Evolutionary conservation across 306 rosid genomes (phyloP).

Genomic region (Begonia peltatifolia): DNA sequence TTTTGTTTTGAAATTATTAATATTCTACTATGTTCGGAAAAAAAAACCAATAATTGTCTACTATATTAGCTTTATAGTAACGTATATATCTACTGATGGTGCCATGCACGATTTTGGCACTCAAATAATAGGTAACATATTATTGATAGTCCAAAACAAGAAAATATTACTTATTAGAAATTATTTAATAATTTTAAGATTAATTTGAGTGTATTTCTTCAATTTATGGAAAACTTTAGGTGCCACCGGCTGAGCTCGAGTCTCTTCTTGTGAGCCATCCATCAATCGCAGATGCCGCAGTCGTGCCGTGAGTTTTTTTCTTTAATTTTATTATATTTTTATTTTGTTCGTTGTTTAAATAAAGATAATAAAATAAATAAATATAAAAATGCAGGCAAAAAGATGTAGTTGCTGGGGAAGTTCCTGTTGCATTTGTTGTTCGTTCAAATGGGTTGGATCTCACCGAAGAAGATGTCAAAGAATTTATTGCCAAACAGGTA

Average conservation of each 20-base stretch:
- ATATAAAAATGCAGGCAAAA: slow-evolving; percentile 38
- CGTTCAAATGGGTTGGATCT: slow-evolving; percentile 36
- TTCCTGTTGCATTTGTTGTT: slow-evolving; percentile 86
- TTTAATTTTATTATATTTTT: neutral
- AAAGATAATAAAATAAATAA: neutral
- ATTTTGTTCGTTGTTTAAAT: neutral
- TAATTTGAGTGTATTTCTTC: too few species aligned
- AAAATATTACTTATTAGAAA: too few species aligned
- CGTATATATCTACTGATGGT: too few species aligned
- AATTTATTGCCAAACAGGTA: slow-evolving; percentile 73
- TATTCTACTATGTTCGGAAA: too few species aligned
- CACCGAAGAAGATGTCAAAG: slow-evolving; percentile 56
- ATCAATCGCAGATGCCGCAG: slow-evolving; percentile 80
- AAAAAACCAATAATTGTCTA: too few species aligned
- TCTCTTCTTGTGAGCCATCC: slow-evolving; percentile 66
- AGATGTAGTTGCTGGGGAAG: slow-evolving; percentile 75
- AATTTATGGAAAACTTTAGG: slow-evolving; percentile 19
- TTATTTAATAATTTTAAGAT: too few species aligned
- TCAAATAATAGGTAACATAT: too few species aligned
- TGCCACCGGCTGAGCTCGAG: slow-evolving; percentile 92
- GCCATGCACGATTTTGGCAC: too few species aligned
- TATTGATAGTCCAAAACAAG: too few species aligned
- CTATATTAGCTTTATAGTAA: neutral
- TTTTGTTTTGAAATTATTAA: neutral
- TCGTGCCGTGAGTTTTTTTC: slow-evolving; percentile 61